Evolutionary conservation across 495 filamentous ascomycete species (phyloP).

Genomic region (Annulohypoxylon bovei): DNA sequence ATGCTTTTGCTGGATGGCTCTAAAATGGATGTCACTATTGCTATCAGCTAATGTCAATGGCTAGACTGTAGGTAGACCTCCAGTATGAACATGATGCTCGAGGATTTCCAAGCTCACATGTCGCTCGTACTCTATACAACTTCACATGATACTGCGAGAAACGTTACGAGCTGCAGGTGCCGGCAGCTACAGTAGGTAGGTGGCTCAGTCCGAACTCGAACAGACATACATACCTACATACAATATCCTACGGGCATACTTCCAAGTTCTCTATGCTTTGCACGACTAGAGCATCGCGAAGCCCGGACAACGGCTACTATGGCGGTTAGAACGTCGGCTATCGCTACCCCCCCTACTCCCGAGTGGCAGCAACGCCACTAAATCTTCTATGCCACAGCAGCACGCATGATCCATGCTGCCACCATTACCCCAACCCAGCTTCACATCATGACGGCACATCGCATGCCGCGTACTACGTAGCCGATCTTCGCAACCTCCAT

Average conservation of each 20-base stretch:
- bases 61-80: constrained; percentile 34
- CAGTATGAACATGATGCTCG: constrained; percentile 31
- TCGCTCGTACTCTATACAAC: constrained; percentile 15
- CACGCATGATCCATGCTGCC: constrained; percentile 40
- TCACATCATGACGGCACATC: constrained; percentile 42
- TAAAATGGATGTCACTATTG: constrained; percentile 23
- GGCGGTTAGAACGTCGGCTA: constrained; percentile 32
- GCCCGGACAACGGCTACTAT: constrained; percentile 16
- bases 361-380: constrained; percentile 27
- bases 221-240: neutral
- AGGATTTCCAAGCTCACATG: constrained; percentile 19
- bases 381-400: constrained; percentile 42
- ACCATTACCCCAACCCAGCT: constrained; percentile 46
- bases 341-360: constrained; percentile 18
- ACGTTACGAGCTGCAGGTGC: constrained; percentile 15
- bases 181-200: constrained; percentile 12
- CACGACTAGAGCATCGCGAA: constrained; percentile 17
- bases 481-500: constrained; percentile 31
- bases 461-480: constrained; percentile 34
- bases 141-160: constrained; percentile 15
- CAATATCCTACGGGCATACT: neutral
- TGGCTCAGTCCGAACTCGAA: constrained; percentile 7
- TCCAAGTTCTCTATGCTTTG: constrained; percentile 11
- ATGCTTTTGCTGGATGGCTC: constrained; percentile 9
- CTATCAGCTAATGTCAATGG: constrained; percentile 13